A percentile compares a stretch with the other conserved stretches of the same genome.
These are phyloP conservation scores for Biancaea sappan DNA, from an alignment of 306 rosid species.

Conservation along the genomic window DNA sequence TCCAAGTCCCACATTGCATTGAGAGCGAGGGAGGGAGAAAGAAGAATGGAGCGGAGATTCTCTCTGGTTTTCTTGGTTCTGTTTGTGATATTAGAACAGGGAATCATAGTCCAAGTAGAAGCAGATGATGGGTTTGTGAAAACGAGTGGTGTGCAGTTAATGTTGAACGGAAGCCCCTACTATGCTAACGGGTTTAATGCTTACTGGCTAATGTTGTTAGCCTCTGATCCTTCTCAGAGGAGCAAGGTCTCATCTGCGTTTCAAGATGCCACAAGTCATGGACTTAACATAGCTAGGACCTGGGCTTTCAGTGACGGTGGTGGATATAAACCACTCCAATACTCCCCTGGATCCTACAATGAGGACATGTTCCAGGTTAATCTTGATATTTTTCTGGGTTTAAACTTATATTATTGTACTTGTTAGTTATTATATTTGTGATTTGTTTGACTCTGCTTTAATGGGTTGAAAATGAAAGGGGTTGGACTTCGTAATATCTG, in stretches of 20 bases:
- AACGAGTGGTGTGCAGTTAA: conserved; percentile 69
- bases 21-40: background rate
- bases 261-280: conserved; percentile 61
- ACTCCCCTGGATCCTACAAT: conserved; percentile 86
- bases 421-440: background rate
- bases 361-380: conserved; percentile 77
- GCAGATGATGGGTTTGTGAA: conserved; percentile 73
- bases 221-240: conserved; percentile 81
- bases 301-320: conserved; percentile 99
- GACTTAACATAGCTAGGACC: conserved; percentile 74
- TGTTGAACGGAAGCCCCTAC: conserved; percentile 68
- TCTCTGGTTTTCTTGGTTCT: conserved; percentile 43
- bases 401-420: no score
- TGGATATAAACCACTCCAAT: conserved; percentile 67
- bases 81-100: conserved; percentile 27
- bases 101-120: conserved; percentile 26
- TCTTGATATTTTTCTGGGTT: background rate
- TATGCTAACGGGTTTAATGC: conserved; percentile 93
- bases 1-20: background rate
- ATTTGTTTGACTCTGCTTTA: background rate
- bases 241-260: conserved; percentile 68
- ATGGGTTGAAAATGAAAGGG: conserved; percentile 58
- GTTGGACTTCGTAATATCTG: conserved; percentile 75
- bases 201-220: conserved; percentile 86
- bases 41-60: conserved; percentile 43